phyloP scores from a whole-genome alignment of 768 basidiomycete species.

The Mycena capillaripes region DNA sequence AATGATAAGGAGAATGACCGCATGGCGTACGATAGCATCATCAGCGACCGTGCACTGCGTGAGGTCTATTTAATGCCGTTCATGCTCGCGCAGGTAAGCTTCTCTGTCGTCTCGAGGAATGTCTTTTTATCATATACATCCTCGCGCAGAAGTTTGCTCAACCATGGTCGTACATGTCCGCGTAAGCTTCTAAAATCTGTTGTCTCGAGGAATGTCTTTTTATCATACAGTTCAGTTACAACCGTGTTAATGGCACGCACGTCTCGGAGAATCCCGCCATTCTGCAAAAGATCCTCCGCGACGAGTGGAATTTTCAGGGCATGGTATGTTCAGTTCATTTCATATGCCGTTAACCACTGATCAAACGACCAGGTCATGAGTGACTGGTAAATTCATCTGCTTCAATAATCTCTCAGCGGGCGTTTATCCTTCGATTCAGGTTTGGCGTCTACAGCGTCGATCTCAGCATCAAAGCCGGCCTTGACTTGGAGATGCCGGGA shows the following conservation, averaged over 20 bases:
- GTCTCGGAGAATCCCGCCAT: conserved; percentile 75
- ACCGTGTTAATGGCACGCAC: conserved; percentile 84
- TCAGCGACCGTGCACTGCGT: conserved; percentile 76
- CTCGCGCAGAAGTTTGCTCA: conserved; percentile 74
- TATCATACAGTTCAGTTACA: conserved; percentile 61
- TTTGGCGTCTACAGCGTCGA: conserved; percentile 81
- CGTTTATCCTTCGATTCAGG: conserved; percentile 48
- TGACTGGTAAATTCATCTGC: conserved; percentile 70
- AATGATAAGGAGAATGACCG: conserved; percentile 90
- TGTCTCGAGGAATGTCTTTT: conserved; percentile 2
- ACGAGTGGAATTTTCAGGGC: conserved; percentile 84
- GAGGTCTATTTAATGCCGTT: conserved; percentile 85
- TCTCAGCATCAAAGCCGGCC: conserved; percentile 76
- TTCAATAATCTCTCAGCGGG: not conserved
- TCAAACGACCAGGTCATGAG: conserved; percentile 70
- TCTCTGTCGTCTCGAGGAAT: too few species aligned
- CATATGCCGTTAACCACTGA: not conserved
- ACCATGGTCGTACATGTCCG: conserved; percentile 81
- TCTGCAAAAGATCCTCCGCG: conserved; percentile 69
- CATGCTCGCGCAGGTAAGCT: conserved; percentile 78
- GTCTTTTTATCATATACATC: too few species aligned
- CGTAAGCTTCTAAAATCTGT: conserved; percentile 56
- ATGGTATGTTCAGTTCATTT: conserved; percentile 49
- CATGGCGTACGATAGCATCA: conserved; percentile 74
- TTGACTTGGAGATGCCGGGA: conserved; percentile 88